A percentile compares a stretch with the other conserved stretches of the same genome.
These are phyloP conservation scores for Yarrowia sp. DNA, from an alignment of 805 yeast species.

Conservation along the genomic window DNA sequence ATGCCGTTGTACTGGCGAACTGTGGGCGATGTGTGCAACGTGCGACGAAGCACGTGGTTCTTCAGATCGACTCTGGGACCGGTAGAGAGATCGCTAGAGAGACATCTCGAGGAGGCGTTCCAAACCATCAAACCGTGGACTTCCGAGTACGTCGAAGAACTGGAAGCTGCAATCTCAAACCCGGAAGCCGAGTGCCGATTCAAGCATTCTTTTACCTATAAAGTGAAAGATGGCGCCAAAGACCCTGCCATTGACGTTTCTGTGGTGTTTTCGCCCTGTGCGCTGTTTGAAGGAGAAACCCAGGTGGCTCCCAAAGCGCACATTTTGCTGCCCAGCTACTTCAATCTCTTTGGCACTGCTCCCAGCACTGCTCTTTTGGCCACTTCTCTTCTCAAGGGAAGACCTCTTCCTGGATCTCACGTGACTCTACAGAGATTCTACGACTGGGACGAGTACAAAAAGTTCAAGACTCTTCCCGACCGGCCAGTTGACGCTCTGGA, in stretches of 20 bases:
- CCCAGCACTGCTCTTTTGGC: conserved; percentile 41
- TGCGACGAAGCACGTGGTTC: conserved; percentile 52
- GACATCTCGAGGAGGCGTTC: conserved; percentile 43
- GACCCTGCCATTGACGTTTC: conserved; percentile 40
- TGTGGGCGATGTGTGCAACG: conserved; percentile 47
- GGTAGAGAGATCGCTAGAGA: conserved; percentile 48
- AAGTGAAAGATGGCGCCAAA: conserved; percentile 39
- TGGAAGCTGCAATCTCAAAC: conserved; percentile 44
- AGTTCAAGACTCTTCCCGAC: conserved; percentile 44
- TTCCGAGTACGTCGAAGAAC: conserved; percentile 44
- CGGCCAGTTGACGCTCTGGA: conserved; percentile 46
- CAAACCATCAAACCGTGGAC: conserved; percentile 46
- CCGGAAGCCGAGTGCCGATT: conserved; percentile 46
- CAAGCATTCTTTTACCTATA: conserved; percentile 43
- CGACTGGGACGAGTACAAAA: conserved; percentile 49
- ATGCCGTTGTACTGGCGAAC: conserved; percentile 54
- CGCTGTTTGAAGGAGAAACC: conserved; percentile 42
- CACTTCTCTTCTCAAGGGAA: conserved; percentile 42
- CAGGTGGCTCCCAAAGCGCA: conserved; percentile 29
- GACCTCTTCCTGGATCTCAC: conserved; percentile 42
- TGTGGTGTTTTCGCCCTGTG: conserved; percentile 48
- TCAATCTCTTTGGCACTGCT: conserved; percentile 36
- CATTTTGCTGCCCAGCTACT: conserved; percentile 24
- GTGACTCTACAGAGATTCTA: conserved; percentile 47
- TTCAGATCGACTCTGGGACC: conserved; percentile 50